Evolutionary conservation across 345 rosid genomes (phyloP), one percentile per base, ranked within the genome.

Genomic region (Excoecaria cochinchinensis): DNA sequence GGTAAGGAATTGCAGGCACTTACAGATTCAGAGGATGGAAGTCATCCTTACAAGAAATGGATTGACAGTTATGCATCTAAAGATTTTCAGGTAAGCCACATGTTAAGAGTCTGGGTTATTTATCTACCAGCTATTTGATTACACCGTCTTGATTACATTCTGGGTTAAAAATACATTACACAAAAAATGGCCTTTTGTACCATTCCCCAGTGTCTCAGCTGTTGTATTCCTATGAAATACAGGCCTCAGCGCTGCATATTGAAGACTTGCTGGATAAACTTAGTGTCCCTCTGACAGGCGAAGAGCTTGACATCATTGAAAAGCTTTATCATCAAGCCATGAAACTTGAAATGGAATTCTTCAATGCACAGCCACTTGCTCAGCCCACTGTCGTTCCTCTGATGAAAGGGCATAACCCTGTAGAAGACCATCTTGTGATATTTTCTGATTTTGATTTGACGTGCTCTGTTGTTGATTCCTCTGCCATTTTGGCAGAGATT

Each of bases 371-470:
- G 81, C 91, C 87, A 14, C 82, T 92, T 84, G 74, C 77, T 74
- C 97, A 96, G 84, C 91, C 90, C 39, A 85, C 90, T 70, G 79
- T 87, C 69, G 91, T 87, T 80, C 97, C 99, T 75, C 79, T 96
- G 78, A 78, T 79, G 59, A 88, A 83, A 79, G 89, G 70, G 78
- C 92, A 85, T 53, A 84, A 82, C 80, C 88, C 85, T 64, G 85
- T 70, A 22, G 88, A 80, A 76, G 88, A 85, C 70, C 87, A 78
- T 51, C 82, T 90, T 50, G 57, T 87, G 84, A 85, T 93, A 85
- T 96, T 93, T 79, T 89, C 93, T 74, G 99, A 96, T 84, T 96
- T 96, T 86, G 99, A 96, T 86, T 87, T 96, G 84, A 92, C 98
- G 24, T 93, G 99, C 86, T 80, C 97, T 0, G 89, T 89, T 79